Base-by-base conservation (phyloP, 2,329 filamentous ascomycete genomes). In the Dothidotthia symphoricarpi region DNA sequence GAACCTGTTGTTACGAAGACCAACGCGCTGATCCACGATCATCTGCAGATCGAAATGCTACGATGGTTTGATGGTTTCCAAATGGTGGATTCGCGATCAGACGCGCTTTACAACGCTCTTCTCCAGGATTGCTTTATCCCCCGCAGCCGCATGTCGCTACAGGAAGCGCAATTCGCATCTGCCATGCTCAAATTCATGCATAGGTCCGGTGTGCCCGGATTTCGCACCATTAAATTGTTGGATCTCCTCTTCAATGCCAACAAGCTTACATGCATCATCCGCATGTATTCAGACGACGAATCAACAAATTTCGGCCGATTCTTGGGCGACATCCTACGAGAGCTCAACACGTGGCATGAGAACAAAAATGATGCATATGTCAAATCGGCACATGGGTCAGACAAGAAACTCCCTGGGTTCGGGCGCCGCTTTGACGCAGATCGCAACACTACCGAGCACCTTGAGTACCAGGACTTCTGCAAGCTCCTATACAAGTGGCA, bases 51-150 rank as follows among this genome's bases (percentile, higher is more conserved):
- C 47, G 86, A 91, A 56, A 89, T 90, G 61, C 75, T 82, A 49
- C 69, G 76, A 38, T 96, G 90, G 82, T 96, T 97, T 62, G 71
- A 77, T 4, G 76, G 78, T 8, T 75, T 81, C 48, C 52, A 63
- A 6, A 77, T 79, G 43, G 72, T 77, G 15, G 59, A 85, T 82
- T 54, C 70, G 77, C 26, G 82, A 85, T 58, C 59, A 3, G 55
- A 60, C 41, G 73, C 59, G 6, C 75, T 94, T 4, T 86, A 91
- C 35, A 81, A 89, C 53, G 77, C 80, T 3, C 70, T 98, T 13
- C 77, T 98, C 8, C 89, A 97, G 66, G 84, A 94, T 55, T 98
- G 93, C 62, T 82, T 98, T 51, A 69, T 97, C n/a, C 93, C 93
- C 8, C 84, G 93, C 28, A 75, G 94, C 13, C 76, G 93, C 16